These are phyloP conservation scores for Suillus spraguei DNA, from an alignment of 768 basidiomycete species.

Conservation along the genomic window DNA sequence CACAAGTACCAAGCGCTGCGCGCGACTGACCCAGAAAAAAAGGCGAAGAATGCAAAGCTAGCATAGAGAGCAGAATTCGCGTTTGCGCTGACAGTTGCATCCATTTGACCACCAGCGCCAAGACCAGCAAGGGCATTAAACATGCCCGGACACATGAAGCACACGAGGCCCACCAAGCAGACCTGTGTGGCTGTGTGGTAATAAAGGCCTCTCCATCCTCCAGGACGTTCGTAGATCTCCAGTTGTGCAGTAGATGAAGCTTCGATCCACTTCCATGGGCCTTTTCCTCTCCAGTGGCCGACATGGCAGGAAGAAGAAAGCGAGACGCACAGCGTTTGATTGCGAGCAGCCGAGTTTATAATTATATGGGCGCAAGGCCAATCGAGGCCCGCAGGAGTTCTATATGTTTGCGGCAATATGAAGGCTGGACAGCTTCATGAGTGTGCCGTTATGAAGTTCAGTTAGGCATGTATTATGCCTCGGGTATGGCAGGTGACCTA, in stretches of 20 bases:
- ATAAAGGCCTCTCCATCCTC: constrained; percentile 57
- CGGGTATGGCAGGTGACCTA: background rate
- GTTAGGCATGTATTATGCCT: background rate
- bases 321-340: background rate
- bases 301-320: constrained; percentile 6
- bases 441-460: background rate
- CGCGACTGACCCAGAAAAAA: constrained; percentile 67
- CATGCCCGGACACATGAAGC: constrained; percentile 64
- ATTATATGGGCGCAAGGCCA: constrained; percentile 7
- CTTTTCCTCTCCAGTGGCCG: constrained; percentile 12
- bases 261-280: constrained; percentile 5
- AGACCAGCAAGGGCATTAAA: constrained; percentile 83
- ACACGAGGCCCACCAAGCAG: constrained; percentile 65
- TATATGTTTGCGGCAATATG: background rate
- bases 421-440: background rate
- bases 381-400: background rate
- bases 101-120: constrained; percentile 77
- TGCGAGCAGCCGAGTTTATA: background rate
- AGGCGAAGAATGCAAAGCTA: constrained; percentile 60
- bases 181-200: constrained; percentile 51
- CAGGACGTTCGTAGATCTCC: constrained; percentile 48
- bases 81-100: constrained; percentile 66
- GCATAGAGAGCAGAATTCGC: constrained; percentile 70
- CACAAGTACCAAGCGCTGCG: background rate
- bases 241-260: constrained; percentile 4